Evolutionary conservation across 768 basidiomycete species (phyloP), one percentile per base, ranked within the genome.

Genomic region (Lactifluus piperatus): DNA sequence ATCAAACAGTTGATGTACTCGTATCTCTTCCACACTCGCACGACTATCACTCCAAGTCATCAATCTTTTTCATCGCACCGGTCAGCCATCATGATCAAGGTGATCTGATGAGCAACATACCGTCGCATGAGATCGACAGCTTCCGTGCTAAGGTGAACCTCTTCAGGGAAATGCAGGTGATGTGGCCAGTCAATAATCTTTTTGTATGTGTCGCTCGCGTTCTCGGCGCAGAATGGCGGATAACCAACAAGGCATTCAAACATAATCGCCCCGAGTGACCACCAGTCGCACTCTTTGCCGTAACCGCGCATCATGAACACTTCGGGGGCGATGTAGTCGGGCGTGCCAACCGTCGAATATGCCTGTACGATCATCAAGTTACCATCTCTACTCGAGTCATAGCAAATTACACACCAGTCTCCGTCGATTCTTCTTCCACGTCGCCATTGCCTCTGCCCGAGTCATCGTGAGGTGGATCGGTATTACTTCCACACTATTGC

Each of bases 211-310:
- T 98, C 95, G 68, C 94, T 92, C 20, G 97, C 93, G 54, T 88
- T 88, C 71, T 98, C 94, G 3, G 93, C 92, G 72, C 92, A 97
- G 76, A 97, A 94, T 0, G 93, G 94, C 20, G 94, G 93, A 71
- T 97, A 98, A 52, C 97, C 97, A 62, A 98, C 91, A 26, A 98
- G 75, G 72, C 89, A 97, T 73, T 98, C 95, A 71, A 95, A 99
- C 88, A 92, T 94, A 76, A 98, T 97, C 24, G 94, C 91, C 2
- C 97, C 97, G n/a, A 98, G 79, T 9, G 94, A 97, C 97, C 97
- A 99, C 94, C 94, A 98, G 71, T 99, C 97, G 69, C 94, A 97
- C 72, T 95, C 94, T 67, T 95, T 93, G 29, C 91, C 93, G 71
- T 98, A 98, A 13, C 97, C 97, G 68, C 89, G 86, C 71, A 94